A percentile compares a stretch with the other conserved stretches of the same genome.
Conservation (phyloP, 73 alveolate genomes). For the Durusdinium trenchii region DNA sequence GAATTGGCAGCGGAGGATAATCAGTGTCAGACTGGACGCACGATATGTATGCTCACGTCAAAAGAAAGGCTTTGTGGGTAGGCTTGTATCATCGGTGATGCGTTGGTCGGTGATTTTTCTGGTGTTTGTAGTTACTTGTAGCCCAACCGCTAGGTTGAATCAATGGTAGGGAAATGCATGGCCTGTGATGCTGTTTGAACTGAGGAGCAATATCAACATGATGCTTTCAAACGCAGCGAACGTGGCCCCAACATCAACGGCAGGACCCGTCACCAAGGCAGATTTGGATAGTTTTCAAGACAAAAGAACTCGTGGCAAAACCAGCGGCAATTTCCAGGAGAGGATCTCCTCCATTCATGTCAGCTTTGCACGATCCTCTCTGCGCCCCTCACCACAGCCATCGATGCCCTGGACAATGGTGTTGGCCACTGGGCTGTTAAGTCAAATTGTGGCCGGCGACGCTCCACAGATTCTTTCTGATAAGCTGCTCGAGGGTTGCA, state of each 20-base stretch:
- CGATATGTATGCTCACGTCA: too few species aligned
- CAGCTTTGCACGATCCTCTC: constrained; percentile 17
- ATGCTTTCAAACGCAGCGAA: constrained; percentile 28
- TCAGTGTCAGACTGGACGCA: too few species aligned
- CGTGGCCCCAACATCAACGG: background rate
- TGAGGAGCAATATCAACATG: constrained; percentile 4
- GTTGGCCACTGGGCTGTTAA: constrained; percentile 36
- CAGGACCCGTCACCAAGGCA: background rate
- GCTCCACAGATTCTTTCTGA: too few species aligned
- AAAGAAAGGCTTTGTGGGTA: too few species aligned
- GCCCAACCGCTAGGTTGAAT: background rate
- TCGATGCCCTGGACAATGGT: background rate
- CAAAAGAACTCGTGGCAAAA: background rate
- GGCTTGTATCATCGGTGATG: background rate
- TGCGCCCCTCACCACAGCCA: background rate
- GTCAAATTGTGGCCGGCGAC: too few species aligned
- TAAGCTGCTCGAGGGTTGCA: too few species aligned
- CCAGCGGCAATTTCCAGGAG: background rate
- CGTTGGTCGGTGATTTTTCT: background rate
- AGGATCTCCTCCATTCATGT: constrained; percentile 9
- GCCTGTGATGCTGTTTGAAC: too few species aligned
- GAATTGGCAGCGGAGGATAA: too few species aligned
- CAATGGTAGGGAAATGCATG: too few species aligned
- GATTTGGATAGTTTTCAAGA: background rate
- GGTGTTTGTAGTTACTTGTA: background rate